phyloP scores from a whole-genome alignment of 2,329 filamentous ascomycete species.

The Ceratocystis papillata region DNA sequence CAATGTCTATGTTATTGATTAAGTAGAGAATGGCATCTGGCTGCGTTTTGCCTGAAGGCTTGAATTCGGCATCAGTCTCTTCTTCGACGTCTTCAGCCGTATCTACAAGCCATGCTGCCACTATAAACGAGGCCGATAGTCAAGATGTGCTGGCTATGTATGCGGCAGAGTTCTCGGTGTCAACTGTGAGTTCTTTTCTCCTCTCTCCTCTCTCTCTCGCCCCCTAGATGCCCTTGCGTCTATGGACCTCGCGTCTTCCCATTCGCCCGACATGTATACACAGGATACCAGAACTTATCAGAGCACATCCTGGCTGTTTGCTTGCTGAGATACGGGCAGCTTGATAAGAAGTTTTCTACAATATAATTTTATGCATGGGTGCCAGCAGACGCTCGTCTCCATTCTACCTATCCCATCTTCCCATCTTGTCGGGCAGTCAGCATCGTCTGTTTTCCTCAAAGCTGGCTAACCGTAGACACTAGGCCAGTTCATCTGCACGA shows the following conservation, averaged over 20 bases:
- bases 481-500: not conserved
- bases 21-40: slow-evolving; percentile 11
- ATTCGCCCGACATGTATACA: not conserved
- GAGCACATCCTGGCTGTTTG: not conserved
- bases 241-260: not conserved
- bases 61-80: not conserved
- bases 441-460: not conserved
- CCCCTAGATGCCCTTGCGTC: not conserved
- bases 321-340: not conserved
- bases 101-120: not conserved
- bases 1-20: slow-evolving; percentile 5
- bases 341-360: not conserved
- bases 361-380: no score
- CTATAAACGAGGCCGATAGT: slow-evolving; percentile 17
- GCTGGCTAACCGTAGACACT: not conserved
- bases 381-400: no score
- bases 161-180: slow-evolving; percentile 21
- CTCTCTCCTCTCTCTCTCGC: not conserved
- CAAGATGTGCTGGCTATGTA: slow-evolving; percentile 21
- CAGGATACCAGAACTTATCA: not conserved
- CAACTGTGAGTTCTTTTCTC: slow-evolving; percentile 12
- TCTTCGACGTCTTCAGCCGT: not conserved
- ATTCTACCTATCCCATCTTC: no score
- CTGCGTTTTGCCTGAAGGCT: slow-evolving; percentile 3
- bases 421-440: no score